Evolutionary conservation across 2,329 filamentous ascomycete genomes (phyloP).

Genomic region (Metarhizium sp.): DNA sequence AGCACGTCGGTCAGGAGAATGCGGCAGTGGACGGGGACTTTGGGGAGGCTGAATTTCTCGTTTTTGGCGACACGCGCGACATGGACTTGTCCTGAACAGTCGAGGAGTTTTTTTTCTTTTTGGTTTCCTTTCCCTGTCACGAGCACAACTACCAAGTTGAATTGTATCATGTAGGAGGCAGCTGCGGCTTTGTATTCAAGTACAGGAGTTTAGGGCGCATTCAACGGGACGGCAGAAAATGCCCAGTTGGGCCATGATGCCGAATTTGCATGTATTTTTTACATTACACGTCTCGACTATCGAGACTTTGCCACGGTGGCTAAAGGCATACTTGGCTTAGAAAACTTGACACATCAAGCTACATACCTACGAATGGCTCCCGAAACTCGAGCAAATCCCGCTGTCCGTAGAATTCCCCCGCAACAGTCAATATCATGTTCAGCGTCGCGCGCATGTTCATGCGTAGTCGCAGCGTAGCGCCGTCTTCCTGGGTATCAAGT

Average conservation of each 20-base stretch:
- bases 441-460: slow-evolving; percentile 60
- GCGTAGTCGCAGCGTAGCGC: slow-evolving; percentile 23
- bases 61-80: slow-evolving; percentile 32
- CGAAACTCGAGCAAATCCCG: slow-evolving; percentile 72
- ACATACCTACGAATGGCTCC: slow-evolving; percentile 45
- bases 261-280: background rate
- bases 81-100: slow-evolving; percentile 23
- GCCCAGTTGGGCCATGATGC: background rate
- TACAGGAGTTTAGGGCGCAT: background rate
- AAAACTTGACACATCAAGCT: slow-evolving; percentile 2
- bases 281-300: background rate
- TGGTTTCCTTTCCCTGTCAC: background rate
- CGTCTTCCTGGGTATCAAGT: slow-evolving; percentile 16
- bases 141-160: background rate
- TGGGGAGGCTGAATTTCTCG: slow-evolving; percentile 59
- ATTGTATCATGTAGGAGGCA: background rate
- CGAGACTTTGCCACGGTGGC: background rate
- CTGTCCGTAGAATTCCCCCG: slow-evolving; percentile 85
- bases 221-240: background rate
- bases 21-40: slow-evolving; percentile 45
- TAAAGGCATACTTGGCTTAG: background rate
- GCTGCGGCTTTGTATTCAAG: background rate
- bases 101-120: background rate
- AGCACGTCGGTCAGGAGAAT: slow-evolving; percentile 35
- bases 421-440: slow-evolving; percentile 84